Conservation (phyloP, 1,139 yeast genomes). For the Nadsonia starkeyi-henricii region DNA sequence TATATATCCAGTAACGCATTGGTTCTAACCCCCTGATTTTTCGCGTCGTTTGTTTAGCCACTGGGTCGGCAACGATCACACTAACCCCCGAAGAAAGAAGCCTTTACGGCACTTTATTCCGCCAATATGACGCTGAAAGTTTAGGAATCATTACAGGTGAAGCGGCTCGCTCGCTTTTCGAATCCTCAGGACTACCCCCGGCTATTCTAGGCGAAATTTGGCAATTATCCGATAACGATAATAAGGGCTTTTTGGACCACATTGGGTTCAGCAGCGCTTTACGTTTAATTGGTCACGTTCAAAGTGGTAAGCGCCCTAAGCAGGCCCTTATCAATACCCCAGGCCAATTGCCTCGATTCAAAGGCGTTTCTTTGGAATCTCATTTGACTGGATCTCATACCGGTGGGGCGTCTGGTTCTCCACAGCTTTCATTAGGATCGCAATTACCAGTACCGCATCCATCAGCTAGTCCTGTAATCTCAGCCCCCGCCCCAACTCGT, state of each 20-base stretch:
- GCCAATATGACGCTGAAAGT: constrained; percentile 62
- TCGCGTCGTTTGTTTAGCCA: neutral
- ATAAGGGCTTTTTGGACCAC: constrained; percentile 73
- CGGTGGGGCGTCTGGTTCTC: constrained; percentile 10
- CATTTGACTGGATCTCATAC: constrained; percentile 14
- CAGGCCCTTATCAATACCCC: constrained; percentile 35
- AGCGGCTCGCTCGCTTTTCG: constrained; percentile 72
- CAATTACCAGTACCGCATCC: constrained; percentile 7
- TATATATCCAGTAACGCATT: neutral
- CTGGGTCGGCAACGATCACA: constrained; percentile 8
- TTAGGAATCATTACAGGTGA: constrained; percentile 84
- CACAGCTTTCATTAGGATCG: constrained; percentile 5
- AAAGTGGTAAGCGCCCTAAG: constrained; percentile 48
- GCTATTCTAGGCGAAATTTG: constrained; percentile 77
- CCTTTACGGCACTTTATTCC: constrained; percentile 61
- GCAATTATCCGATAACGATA: constrained; percentile 79
- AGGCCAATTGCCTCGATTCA: constrained; percentile 35
- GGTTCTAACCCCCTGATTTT: neutral
- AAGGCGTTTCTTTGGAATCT: constrained; percentile 11
- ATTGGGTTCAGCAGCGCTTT: constrained; percentile 74
- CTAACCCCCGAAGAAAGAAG: constrained; percentile 71
- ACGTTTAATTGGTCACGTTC: constrained; percentile 83
- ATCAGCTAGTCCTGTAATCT: constrained; percentile 10
- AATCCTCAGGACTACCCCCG: constrained; percentile 74
- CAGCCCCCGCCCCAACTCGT: constrained; percentile 7